A percentile compares a stretch with the other conserved stretches of the same genome.
These are phyloP conservation scores for Moricandia arvensis DNA, from an alignment of 345 rosid species.

Conservation along the genomic window DNA sequence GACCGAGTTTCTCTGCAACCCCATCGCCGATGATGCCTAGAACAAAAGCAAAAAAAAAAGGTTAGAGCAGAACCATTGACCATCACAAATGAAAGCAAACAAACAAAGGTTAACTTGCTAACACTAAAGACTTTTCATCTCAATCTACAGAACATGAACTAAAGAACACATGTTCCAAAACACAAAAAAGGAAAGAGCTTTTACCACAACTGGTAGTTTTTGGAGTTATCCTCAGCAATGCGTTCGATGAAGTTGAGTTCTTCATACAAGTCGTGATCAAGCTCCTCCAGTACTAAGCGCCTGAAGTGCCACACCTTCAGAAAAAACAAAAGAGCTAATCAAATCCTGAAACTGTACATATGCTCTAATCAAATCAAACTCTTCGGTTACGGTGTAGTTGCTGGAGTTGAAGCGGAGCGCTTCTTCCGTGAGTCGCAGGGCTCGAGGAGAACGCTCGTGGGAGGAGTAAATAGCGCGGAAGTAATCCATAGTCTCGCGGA, in stretches of 20 bases:
- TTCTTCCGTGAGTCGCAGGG: conserved; percentile 59
- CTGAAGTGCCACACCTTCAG: conserved; percentile 94
- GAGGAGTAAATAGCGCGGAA: conserved; percentile 74
- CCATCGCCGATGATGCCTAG: conserved; percentile 97
- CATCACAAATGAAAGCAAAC: conserved; percentile 1
- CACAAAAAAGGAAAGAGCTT: not conserved
- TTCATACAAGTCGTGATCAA: conserved; percentile 43
- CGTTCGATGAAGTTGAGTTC: conserved; percentile 60
- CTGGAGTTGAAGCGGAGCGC: conserved; percentile 67
- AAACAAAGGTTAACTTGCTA: not conserved
- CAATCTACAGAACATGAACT: not conserved
- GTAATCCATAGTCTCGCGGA: conserved; percentile 84
- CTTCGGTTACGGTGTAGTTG: conserved; percentile 72
- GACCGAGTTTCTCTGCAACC: conserved; percentile 82
- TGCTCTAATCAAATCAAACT: too few relatives aligned
- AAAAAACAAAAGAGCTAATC: not conserved
- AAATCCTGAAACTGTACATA: not conserved
- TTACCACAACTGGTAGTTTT: conserved; percentile 93
- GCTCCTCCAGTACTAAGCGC: conserved; percentile 62
- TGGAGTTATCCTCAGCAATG: conserved; percentile 62
- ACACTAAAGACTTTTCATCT: not conserved
- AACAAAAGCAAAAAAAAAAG: not conserved
- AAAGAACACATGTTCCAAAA: too few relatives aligned
- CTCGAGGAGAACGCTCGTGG: conserved; percentile 76
- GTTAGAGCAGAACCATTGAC: not conserved